These are phyloP conservation scores for Fusarium duplospermum DNA, from an alignment of 2,329 filamentous ascomycete species.

Conservation along the genomic window DNA sequence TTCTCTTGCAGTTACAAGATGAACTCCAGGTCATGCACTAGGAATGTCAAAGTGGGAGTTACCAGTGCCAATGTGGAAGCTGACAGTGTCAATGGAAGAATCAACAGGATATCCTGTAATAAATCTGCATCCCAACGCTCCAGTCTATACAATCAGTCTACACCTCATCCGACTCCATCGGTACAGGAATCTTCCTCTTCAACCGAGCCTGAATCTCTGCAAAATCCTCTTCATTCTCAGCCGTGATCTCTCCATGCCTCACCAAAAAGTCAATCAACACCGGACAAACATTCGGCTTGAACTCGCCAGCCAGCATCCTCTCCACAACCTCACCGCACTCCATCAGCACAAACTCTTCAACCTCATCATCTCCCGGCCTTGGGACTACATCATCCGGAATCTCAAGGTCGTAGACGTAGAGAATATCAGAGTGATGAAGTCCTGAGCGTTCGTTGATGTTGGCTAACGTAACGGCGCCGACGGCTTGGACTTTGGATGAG, in stretches of 20 bases:
- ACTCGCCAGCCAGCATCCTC: constrained; percentile 74
- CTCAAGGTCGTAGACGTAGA: constrained; percentile 82
- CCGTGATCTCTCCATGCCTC: constrained; percentile 78
- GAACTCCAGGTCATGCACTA: neutral
- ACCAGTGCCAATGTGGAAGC: neutral
- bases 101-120: no score
- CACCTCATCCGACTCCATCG: constrained; percentile 42
- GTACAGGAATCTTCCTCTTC: constrained; percentile 57
- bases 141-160: neutral
- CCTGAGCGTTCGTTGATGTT: constrained; percentile 44
- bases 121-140: neutral
- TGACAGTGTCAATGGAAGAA: neutral
- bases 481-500: constrained; percentile 33
- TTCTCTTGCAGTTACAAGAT: no score
- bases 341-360: constrained; percentile 79
- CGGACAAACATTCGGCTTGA: constrained; percentile 86
- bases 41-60: neutral
- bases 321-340: constrained; percentile 68
- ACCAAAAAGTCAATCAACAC: constrained; percentile 87
- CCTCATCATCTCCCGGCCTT: constrained; percentile 80
- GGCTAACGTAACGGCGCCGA: constrained; percentile 51
- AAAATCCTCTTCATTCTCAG: constrained; percentile 78
- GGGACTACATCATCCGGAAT: constrained; percentile 68
- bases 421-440: constrained; percentile 53
- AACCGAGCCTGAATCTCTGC: constrained; percentile 70